Evolutionary conservation across 768 basidiomycete genomes (phyloP).

Genomic region (Hericium alpestre): DNA sequence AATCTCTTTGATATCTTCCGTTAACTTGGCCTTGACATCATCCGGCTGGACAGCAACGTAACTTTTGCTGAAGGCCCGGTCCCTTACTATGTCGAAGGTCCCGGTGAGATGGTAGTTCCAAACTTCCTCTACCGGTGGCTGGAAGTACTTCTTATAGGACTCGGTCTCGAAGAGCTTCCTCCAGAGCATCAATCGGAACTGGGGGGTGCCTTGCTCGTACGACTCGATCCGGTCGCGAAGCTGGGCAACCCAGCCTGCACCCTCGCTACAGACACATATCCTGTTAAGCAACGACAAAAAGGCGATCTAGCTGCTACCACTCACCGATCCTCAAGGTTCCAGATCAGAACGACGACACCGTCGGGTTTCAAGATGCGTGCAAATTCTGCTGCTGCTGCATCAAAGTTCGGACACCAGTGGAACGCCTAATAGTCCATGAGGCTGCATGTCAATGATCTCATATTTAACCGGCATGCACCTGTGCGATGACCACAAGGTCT

Average conservation of each 20-base stretch:
- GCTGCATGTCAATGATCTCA: constrained; percentile 7
- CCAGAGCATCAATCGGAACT: constrained; percentile 74
- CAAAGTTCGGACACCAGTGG: constrained; percentile 86
- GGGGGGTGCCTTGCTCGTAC: constrained; percentile 67
- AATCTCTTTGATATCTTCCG: constrained; percentile 40
- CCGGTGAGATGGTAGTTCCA: constrained; percentile 45
- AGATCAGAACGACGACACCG: constrained; percentile 66
- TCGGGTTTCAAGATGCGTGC: constrained; percentile 67
- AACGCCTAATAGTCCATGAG: constrained; percentile 49
- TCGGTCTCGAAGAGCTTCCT: constrained; percentile 53
- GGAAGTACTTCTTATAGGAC: constrained; percentile 51
- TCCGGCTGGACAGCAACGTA: constrained; percentile 61
- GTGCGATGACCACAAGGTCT: constrained; percentile 68
- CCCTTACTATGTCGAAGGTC: constrained; percentile 44
- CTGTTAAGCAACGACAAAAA: neutral
- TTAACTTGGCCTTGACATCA: constrained; percentile 46
- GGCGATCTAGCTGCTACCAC: neutral
- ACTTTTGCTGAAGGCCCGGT: constrained; percentile 74
- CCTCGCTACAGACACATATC: constrained; percentile 29
- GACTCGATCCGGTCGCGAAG: constrained; percentile 59
- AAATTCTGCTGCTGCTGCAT: constrained; percentile 64
- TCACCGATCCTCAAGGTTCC: constrained; percentile 86
- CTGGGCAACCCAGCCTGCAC: constrained; percentile 64
- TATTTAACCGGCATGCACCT: constrained; percentile 29
- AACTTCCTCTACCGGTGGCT: constrained; percentile 42